Evolutionary conservation across 1,284 basidiomycete genomes (phyloP).

Genomic region (Hemileia vastatrix): DNA sequence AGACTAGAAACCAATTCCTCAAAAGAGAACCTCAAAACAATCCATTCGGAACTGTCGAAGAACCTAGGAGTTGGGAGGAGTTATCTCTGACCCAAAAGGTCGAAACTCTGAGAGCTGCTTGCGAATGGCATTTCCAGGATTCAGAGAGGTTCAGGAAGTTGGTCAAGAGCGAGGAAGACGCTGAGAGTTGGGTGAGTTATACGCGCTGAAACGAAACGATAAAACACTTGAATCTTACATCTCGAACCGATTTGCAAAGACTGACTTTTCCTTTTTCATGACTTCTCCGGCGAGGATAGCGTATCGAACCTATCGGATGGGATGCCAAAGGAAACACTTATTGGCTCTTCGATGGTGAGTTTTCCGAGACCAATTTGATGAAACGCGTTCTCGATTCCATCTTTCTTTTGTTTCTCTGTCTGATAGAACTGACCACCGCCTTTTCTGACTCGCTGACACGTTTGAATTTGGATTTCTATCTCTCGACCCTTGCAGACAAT

Average conservation of each 20-base stretch:
- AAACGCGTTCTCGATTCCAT: not conserved
- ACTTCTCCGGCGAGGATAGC: conserved; percentile 4
- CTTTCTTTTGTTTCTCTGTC: not conserved
- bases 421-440: too few relatives aligned
- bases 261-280: not conserved
- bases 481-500: conserved; percentile 49
- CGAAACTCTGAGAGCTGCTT: too few relatives aligned
- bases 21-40: too few relatives aligned
- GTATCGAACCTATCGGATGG: conserved; percentile 76
- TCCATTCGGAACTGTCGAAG: too few relatives aligned
- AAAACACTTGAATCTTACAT: too few relatives aligned
- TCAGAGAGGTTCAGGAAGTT: conserved; percentile 50
- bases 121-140: conserved; percentile 49
- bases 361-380: too few relatives aligned
- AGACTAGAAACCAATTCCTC: too few relatives aligned
- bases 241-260: too few relatives aligned
- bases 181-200: conserved; percentile 47
- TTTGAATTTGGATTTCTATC: not conserved
- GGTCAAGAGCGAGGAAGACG: conserved; percentile 49
- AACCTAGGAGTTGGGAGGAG: too few relatives aligned
- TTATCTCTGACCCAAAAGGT: too few relatives aligned
- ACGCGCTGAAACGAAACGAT: too few relatives aligned
- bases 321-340: conserved; percentile 72
- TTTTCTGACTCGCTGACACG: not conserved
- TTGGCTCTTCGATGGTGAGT: conserved; percentile 82